Conservation (phyloP, 2,329 filamentous ascomycete species). For the Atkinsonella texensis region DNA sequence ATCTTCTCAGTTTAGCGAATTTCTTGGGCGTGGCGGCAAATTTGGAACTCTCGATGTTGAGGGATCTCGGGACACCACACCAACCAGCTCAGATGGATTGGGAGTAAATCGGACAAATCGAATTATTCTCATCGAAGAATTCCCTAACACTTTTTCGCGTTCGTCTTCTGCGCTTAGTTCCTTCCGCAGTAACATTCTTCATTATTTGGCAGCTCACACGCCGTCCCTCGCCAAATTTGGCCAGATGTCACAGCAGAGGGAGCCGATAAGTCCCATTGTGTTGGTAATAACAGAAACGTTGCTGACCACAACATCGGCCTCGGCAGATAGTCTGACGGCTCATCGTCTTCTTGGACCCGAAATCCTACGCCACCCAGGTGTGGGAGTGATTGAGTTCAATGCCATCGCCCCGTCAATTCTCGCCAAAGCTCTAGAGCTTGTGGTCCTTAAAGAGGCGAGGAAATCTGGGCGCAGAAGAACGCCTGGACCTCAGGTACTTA, state of each 20-base stretch:
- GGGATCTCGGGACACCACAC: slow-evolving; percentile 16
- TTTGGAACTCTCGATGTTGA: slow-evolving; percentile 58
- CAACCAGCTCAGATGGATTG: slow-evolving; percentile 10
- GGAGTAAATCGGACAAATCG: slow-evolving; percentile 23
- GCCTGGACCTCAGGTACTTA: slow-evolving; percentile 67
- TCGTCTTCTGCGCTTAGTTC: slow-evolving; percentile 52
- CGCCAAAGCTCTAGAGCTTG: slow-evolving; percentile 67
- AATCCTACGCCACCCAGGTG: slow-evolving; percentile 68
- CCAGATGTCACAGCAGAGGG: slow-evolving; percentile 24
- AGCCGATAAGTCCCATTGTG: slow-evolving; percentile 58
- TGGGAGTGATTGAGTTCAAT: slow-evolving; percentile 83
- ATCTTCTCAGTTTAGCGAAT: slow-evolving; percentile 81
- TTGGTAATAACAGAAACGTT: slow-evolving; percentile 88
- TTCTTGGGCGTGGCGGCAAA: slow-evolving; percentile 67
- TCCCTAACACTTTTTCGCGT: slow-evolving; percentile 61
- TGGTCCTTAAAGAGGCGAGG: slow-evolving; percentile 75
- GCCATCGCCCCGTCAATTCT: slow-evolving; percentile 78
- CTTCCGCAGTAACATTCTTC: slow-evolving; percentile 64
- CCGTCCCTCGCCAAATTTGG: slow-evolving; percentile 40
- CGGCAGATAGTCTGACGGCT: slow-evolving; percentile 84
- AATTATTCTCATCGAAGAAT: slow-evolving; percentile 69
- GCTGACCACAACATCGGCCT: slow-evolving; percentile 71
- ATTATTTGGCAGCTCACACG: slow-evolving; percentile 59
- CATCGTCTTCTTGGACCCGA: slow-evolving; percentile 81
- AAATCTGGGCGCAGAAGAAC: slow-evolving; percentile 64